Evolutionary conservation across 139 green algal species (phyloP), one percentile per base, ranked within the genome.

Genomic region (Gonium pectorale): DNA sequence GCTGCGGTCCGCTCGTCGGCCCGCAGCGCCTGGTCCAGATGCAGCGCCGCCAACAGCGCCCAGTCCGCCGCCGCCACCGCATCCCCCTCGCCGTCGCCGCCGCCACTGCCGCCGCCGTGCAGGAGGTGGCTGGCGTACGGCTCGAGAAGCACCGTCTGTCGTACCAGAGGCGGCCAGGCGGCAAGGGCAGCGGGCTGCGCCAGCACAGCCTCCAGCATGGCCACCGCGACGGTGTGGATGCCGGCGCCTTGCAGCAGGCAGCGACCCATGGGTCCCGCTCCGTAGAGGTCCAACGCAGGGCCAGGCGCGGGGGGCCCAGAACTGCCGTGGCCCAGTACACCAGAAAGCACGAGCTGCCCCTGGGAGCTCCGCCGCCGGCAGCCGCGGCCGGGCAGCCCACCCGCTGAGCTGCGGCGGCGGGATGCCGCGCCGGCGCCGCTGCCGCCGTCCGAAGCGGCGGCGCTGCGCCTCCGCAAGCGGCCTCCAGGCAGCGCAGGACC

Each of bases 121-220:
- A 81, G 26, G 5, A 37, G 11, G 49, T 62, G 54, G 4, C 52
- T 38, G 2, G 71, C 75, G 40, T 82, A 44, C 59, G 40, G n/a
- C 75, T 82, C 75, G 2, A 82, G 29, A 40, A 82, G 59, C 59
- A 82, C 15, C 13, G 71, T n/a, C 59, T 82, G 75, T 38, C 41
- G 59, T 60, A 82, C 75, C 0, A 82, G 41, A 2, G n/a, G 40
- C 40, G 75, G 59, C 6, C 75, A 62, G 7, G 26, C 7, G 26
- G 3, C 3, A 37, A 81, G 73, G 8, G 29, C 54, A 0, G 0
- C 26, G 13, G 72, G 72, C 35, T 46, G 43, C 7, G 52, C 35
- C 35, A 80, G 52, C 37, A 68, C 72, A 0, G 24, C 5, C 27
- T 22, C 35, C 43, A 80, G 21, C 38, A 38, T 8, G 3, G 72